Evolutionary conservation across 345 rosid genomes (phyloP).

Genomic region (Reutealis trisperma): DNA sequence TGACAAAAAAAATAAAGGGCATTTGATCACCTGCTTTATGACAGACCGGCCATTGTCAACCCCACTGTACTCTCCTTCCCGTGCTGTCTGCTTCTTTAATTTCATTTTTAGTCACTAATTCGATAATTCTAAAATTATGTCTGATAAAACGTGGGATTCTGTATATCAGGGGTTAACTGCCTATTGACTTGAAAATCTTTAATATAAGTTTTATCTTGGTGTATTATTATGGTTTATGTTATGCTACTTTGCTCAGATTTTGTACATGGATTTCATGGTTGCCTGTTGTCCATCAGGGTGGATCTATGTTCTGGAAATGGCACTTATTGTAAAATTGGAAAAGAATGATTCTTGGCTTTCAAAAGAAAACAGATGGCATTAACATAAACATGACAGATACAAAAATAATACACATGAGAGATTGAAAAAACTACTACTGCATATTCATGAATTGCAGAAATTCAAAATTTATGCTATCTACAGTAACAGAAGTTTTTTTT

Average conservation of each 20-base stretch:
- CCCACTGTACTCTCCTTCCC: neutral
- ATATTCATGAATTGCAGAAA: too few relatives aligned
- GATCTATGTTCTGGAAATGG: constrained; percentile 97
- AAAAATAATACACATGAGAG: too few relatives aligned
- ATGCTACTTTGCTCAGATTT: neutral
- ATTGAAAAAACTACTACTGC: too few relatives aligned
- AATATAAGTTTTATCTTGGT: constrained; percentile 7
- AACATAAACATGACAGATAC: too few relatives aligned
- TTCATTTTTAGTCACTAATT: neutral
- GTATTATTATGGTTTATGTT: neutral
- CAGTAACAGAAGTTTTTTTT: too few relatives aligned
- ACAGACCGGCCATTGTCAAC: neutral
- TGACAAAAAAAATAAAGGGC: neutral
- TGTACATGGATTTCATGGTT: constrained; percentile 21
- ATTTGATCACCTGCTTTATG: neutral
- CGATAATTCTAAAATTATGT: neutral
- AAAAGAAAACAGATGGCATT: constrained; percentile 95
- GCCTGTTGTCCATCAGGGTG: constrained; percentile 60
- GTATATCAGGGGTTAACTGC: neutral
- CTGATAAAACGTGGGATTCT: neutral
- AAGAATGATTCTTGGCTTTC: too few relatives aligned
- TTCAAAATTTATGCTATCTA: too few relatives aligned
- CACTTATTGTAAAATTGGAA: too few relatives aligned
- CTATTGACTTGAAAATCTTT: constrained; percentile 1
- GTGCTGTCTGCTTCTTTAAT: neutral